Conservation (phyloP, 495 filamentous ascomycete genomes). For the Tirmania nivea region DNA sequence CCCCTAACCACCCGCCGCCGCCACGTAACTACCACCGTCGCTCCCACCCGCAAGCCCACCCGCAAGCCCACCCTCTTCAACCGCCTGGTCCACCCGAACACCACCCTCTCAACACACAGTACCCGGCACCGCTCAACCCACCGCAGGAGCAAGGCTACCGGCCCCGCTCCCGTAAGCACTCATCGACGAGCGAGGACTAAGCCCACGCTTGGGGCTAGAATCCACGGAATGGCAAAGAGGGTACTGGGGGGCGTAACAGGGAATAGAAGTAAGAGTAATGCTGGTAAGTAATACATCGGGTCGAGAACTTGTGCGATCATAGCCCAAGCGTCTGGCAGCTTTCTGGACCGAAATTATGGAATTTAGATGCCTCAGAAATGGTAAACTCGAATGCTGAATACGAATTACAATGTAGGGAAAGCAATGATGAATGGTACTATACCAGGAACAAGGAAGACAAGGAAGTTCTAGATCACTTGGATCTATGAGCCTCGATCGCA, state of each 20-base stretch:
- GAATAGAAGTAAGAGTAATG: not conserved
- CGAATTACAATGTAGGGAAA: not conserved
- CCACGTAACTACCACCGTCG: not conserved
- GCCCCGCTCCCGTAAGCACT: not conserved
- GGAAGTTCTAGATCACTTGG: not conserved
- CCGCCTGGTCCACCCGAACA: not conserved
- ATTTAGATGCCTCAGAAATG: too few relatives aligned
- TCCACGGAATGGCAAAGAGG: not conserved
- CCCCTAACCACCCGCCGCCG: not conserved
- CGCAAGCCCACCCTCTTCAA: not conserved
- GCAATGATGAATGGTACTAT: not conserved
- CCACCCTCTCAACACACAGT: not conserved
- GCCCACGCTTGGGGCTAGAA: not conserved
- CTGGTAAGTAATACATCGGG: not conserved
- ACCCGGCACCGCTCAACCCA: not conserved
- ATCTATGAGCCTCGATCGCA: too few relatives aligned
- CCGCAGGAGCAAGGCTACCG: not conserved
- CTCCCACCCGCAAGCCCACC: too few relatives aligned
- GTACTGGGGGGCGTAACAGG: not conserved
- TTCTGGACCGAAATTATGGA: too few relatives aligned
- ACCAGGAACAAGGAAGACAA: not conserved
- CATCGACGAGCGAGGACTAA: not conserved
- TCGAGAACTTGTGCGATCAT: too few relatives aligned
- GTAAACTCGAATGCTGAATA: not conserved
- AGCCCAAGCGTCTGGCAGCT: too few relatives aligned